Evolutionary conservation across 352 stramenopile species (phyloP).

Genomic region (Poterioochromonas sp.): DNA sequence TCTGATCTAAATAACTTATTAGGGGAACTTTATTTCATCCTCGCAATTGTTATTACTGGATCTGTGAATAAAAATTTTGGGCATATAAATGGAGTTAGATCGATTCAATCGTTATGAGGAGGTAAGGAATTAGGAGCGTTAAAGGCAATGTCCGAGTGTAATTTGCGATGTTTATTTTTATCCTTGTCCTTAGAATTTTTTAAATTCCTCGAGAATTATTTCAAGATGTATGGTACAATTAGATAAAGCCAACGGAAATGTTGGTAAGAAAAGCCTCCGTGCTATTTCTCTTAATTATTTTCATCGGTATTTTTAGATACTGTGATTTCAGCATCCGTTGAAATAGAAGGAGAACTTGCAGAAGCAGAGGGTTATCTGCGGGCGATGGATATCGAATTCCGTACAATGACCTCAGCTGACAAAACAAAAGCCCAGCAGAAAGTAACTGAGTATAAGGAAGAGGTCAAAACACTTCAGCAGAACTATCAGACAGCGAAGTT

Average conservation of each 20-base stretch:
- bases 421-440: conserved; percentile 10
- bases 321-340: conserved; percentile 3
- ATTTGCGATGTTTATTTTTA: neutral
- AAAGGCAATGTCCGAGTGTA: neutral
- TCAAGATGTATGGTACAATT: neutral
- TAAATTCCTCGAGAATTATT: conserved; percentile 22
- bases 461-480: neutral
- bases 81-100: conserved; percentile 28
- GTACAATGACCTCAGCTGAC: neutral
- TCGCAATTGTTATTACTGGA: too few relatives aligned
- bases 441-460: conserved; percentile 8
- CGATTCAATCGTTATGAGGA: conserved; percentile 24
- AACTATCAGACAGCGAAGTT: neutral
- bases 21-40: too few relatives aligned
- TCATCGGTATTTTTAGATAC: neutral
- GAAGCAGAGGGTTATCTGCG: conserved; percentile 28
- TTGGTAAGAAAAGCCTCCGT: neutral
- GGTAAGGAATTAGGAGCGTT: neutral
- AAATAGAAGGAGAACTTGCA: conserved; percentile 14
- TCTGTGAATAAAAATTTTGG: too few relatives aligned
- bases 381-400: conserved; percentile 26
- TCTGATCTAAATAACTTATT: too few relatives aligned
- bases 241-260: neutral
- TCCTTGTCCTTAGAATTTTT: conserved; percentile 20
- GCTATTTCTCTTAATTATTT: neutral